These are phyloP conservation scores for Leptodermis oblonga DNA, from an alignment of 257 asterid genomes.

Conservation along the genomic window DNA sequence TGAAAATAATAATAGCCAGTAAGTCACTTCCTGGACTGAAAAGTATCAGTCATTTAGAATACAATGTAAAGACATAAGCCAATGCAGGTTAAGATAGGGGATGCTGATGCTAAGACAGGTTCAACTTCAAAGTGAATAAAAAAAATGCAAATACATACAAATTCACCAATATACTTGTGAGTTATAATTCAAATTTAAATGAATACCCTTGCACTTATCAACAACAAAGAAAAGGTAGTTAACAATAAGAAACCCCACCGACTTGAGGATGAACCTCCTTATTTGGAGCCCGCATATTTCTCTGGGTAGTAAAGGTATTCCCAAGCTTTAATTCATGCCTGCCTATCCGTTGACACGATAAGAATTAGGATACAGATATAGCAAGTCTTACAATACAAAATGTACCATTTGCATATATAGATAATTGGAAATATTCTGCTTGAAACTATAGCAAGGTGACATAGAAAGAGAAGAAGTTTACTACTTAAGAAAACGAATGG, in stretches of 20 bases:
- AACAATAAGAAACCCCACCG: not conserved
- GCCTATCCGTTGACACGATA: constrained; percentile 39
- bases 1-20: not conserved
- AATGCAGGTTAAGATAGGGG: not conserved
- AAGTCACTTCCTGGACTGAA: not conserved
- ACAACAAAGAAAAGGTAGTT: not conserved
- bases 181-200: not conserved
- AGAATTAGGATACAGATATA: not conserved
- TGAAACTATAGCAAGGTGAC: not conserved
- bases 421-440: not conserved
- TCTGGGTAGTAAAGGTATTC: constrained; percentile 50
- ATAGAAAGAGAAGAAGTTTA: not conserved
- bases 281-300: constrained; percentile 54
- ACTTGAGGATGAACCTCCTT: constrained; percentile 85
- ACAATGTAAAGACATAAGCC: not conserved
- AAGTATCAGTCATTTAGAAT: not conserved
- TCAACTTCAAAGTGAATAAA: not conserved
- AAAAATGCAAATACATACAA: not conserved
- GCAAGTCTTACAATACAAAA: not conserved
- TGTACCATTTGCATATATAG: too few species aligned
- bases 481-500: not conserved
- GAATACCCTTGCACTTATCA: not conserved
- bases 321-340: constrained; percentile 88
- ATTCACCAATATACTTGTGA: not conserved
- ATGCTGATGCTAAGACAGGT: not conserved